Evolutionary conservation across 1,284 basidiomycete genomes (phyloP).

Genomic region (Irpex sp.): DNA sequence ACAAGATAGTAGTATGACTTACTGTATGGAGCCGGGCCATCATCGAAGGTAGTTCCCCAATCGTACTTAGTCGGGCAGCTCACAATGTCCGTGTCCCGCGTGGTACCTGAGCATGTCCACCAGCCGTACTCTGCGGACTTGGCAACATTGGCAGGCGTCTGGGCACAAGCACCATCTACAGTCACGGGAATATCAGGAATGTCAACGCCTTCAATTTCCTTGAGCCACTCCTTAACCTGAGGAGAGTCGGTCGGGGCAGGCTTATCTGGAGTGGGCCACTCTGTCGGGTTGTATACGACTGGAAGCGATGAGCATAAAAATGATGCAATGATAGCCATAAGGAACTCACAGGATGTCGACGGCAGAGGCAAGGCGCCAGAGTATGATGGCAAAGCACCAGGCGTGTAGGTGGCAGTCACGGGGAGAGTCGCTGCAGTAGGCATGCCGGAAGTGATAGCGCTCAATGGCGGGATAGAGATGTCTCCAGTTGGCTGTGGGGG

Average conservation of each 20-base stretch:
- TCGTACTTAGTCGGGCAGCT: conserved; percentile 77
- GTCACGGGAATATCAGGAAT: conserved; percentile 66
- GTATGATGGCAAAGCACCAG: conserved; percentile 59
- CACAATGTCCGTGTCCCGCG: conserved; percentile 62
- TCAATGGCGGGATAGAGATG: conserved; percentile 46
- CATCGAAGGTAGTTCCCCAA: conserved; percentile 84
- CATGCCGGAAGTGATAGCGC: conserved; percentile 68
- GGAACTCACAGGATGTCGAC: conserved; percentile 45
- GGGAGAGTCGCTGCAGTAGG: conserved; percentile 49
- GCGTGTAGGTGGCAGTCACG: conserved; percentile 47
- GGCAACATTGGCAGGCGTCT: conserved; percentile 55
- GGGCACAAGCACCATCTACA: conserved; percentile 60
- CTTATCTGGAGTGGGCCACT: conserved; percentile 71
- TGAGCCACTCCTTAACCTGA: conserved; percentile 72
- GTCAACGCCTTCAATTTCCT: conserved; percentile 66
- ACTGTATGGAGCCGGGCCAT: conserved; percentile 84
- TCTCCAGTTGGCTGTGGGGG: conserved; percentile 12
- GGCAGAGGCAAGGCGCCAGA: conserved; percentile 65
- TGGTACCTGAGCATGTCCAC: conserved; percentile 89
- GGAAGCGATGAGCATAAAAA: neutral
- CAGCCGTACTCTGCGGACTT: conserved; percentile 63
- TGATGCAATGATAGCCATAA: conserved; percentile 7
- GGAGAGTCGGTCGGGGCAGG: conserved; percentile 63
- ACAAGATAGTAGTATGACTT: conserved; percentile 24
- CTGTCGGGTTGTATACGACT: conserved; percentile 46